phyloP scores from a whole-genome alignment of 2,329 filamentous ascomycete genomes.

The Penicillium thymicola region DNA sequence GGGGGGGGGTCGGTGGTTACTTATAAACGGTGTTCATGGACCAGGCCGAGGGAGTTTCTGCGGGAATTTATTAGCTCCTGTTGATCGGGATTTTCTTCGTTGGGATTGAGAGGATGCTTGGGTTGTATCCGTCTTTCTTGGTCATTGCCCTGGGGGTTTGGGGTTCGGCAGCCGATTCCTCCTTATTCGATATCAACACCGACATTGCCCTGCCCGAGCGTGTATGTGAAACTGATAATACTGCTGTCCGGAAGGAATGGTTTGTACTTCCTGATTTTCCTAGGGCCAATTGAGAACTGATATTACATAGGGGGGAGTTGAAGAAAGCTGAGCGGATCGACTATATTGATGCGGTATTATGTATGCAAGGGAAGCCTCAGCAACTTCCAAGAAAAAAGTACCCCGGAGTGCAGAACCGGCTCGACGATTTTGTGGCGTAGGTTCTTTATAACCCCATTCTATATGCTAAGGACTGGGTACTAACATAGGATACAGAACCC shows the following conservation, averaged over 20 bases:
- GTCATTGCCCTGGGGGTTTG: background rate
- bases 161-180: background rate
- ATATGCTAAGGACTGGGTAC: background rate
- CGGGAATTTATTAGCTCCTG: background rate
- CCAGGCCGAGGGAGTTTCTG: background rate
- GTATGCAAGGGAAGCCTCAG: conserved; percentile 19
- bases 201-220: background rate
- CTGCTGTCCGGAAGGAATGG: conserved; percentile 16
- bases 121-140: conserved; percentile 2
- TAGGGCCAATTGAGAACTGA: background rate
- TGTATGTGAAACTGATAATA: background rate
- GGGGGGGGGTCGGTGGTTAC: background rate
- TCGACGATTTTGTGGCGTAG: conserved; percentile 32
- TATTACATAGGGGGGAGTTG: conserved; percentile 19
- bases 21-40: background rate
- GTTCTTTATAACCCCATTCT: background rate
- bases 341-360: conserved; percentile 27
- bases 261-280: background rate
- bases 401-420: conserved; percentile 25
- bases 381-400: conserved; percentile 18
- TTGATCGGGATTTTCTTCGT: background rate
- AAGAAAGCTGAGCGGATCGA: conserved; percentile 14
- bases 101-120: conserved; percentile 1
- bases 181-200: background rate
- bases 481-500: conserved; percentile 6